Evolutionary conservation across 768 basidiomycete species (phyloP).

Genomic region (Botryobasidium botryosum): DNA sequence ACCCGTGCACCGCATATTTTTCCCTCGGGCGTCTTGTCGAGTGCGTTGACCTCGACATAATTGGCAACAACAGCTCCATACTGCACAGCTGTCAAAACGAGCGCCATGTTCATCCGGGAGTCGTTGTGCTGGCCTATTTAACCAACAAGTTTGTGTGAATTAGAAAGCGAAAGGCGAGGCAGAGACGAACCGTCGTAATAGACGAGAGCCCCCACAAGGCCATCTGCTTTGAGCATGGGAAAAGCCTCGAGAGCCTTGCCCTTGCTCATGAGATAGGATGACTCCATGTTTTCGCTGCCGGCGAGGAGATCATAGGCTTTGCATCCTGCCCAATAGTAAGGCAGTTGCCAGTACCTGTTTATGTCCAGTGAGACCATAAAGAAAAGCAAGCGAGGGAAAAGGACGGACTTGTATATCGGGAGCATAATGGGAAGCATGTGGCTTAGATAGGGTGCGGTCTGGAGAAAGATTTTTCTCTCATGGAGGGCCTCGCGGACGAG

Average conservation of each 20-base stretch:
- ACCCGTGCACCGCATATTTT: constrained; percentile 60
- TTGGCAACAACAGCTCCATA: constrained; percentile 78
- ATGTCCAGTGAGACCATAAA: neutral
- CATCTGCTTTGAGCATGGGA: constrained; percentile 88
- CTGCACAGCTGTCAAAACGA: constrained; percentile 88
- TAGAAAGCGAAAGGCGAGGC: neutral
- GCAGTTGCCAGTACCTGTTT: constrained; percentile 81
- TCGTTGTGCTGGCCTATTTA: constrained; percentile 87
- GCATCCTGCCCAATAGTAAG: constrained; percentile 89
- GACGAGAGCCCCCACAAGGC: constrained; percentile 85
- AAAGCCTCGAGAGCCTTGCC: constrained; percentile 88
- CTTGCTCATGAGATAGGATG: constrained; percentile 87
- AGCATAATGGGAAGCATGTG: constrained; percentile 94
- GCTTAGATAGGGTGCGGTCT: constrained; percentile 88
- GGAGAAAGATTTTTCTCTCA: constrained; percentile 83
- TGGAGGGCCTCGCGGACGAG: constrained; percentile 90
- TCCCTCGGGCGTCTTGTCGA: constrained; percentile 46
- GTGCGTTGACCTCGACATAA: constrained; percentile 67
- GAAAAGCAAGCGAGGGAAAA: neutral
- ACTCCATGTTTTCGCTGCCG: constrained; percentile 93
- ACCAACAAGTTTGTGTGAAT: neutral
- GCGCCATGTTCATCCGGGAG: constrained; percentile 91
- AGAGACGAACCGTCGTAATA: constrained; percentile 75
- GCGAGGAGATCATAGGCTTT: constrained; percentile 94
- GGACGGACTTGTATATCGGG: constrained; percentile 73